These are phyloP conservation scores for Candida silvicultrix DNA, from an alignment of 805 yeast species.

Conservation along the genomic window DNA sequence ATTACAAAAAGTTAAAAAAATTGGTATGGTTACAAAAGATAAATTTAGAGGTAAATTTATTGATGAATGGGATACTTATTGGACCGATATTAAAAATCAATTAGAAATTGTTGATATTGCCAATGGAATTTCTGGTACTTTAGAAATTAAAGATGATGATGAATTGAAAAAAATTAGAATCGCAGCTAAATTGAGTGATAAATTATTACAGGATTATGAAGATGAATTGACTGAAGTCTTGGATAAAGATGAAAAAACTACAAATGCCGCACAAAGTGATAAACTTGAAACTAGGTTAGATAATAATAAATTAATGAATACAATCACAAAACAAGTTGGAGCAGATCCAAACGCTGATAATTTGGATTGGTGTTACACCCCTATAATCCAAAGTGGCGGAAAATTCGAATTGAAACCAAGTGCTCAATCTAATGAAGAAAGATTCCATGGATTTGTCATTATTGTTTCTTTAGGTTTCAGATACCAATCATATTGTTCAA, in stretches of 20 bases:
- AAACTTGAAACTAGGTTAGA: slow-evolving; percentile 78
- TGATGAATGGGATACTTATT: slow-evolving; percentile 61
- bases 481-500: slow-evolving; percentile 85
- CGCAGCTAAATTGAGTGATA: slow-evolving; percentile 74
- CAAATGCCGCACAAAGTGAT: slow-evolving; percentile 64
- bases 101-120: slow-evolving; percentile 48
- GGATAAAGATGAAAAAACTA: slow-evolving; percentile 76
- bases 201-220: slow-evolving; percentile 74
- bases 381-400: slow-evolving; percentile 85
- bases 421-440: slow-evolving; percentile 65
- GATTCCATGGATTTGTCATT: slow-evolving; percentile 71
- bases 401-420: slow-evolving; percentile 79
- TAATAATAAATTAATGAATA: slow-evolving; percentile 59
- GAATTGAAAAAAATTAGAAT: slow-evolving; percentile 60
- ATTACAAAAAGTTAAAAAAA: slow-evolving; percentile 36
- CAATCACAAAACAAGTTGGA: slow-evolving; percentile 47
- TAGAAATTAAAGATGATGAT: slow-evolving; percentile 74
- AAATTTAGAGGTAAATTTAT: slow-evolving; percentile 78
- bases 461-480: slow-evolving; percentile 80
- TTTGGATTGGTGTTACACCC: slow-evolving; percentile 91
- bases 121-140: slow-evolving; percentile 43
- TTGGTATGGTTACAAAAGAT: slow-evolving; percentile 75
- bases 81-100: slow-evolving; percentile 31
- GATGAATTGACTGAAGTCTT: slow-evolving; percentile 84
- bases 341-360: slow-evolving; percentile 68